phyloP scores from a whole-genome alignment of 164 flowering plant genomes.

The Macadamia integrifolia region DNA sequence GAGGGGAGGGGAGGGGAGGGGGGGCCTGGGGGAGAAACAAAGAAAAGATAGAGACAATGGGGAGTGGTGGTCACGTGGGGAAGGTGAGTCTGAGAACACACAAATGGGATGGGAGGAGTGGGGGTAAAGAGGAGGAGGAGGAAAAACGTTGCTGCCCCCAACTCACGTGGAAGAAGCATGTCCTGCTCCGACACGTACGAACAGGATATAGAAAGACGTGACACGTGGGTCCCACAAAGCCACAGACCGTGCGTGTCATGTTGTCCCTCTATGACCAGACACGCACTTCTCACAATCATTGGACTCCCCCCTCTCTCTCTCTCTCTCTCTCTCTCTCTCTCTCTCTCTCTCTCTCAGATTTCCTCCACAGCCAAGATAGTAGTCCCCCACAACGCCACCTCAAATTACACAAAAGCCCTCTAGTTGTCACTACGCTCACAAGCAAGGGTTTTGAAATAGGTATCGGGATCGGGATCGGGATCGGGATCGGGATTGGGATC shows the following conservation, averaged over 20 bases:
- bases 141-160: slow-evolving; percentile 20
- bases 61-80: slow-evolving; percentile 63
- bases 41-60: slow-evolving; percentile 12
- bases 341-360: no score
- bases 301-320: slow-evolving; percentile 6
- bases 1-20: not conserved
- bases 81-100: not conserved
- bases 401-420: no score
- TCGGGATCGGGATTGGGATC: no score
- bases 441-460: no score
- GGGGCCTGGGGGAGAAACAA: not conserved
- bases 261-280: slow-evolving; percentile 53
- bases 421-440: no score
- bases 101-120: no score
- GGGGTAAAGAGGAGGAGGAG: slow-evolving; percentile 2
- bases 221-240: slow-evolving; percentile 22
- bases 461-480: no score
- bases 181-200: slow-evolving; percentile 42
- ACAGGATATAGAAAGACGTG: not conserved
- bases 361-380: no score
- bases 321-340: no score
- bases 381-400: no score
- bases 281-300: slow-evolving; percentile 57
- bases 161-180: slow-evolving; percentile 67
- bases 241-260: slow-evolving; percentile 44